Conservation (phyloP, 345 rosid species). For the Chamaenerion angustifolium region DNA sequence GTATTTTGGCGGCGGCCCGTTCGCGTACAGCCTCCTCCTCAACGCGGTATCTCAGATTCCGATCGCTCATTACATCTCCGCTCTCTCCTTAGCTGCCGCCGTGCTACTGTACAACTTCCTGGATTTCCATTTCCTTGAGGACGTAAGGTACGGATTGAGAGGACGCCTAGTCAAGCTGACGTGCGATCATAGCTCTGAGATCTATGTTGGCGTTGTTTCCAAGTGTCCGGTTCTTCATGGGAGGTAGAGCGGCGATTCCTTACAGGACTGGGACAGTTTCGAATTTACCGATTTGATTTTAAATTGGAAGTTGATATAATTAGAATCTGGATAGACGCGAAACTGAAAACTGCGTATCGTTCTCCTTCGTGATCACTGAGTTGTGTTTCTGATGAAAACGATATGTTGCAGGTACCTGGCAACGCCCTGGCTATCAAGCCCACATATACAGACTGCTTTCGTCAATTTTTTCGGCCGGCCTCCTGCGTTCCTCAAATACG, state of each 20-base stretch:
- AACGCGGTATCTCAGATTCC: conserved; percentile 35
- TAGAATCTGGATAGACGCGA: neutral
- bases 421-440: conserved; percentile 75
- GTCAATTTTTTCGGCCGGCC: conserved; percentile 53
- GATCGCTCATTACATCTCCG: conserved; percentile 26
- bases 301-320: neutral
- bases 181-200: conserved; percentile 26
- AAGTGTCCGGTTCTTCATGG: conserved; percentile 45
- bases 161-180: conserved; percentile 29
- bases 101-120: conserved; percentile 42
- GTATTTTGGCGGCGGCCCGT: neutral
- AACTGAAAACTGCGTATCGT: too few species aligned
- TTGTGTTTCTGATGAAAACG: neutral
- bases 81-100: conserved; percentile 11
- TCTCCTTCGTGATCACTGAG: too few species aligned
- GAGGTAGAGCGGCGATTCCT: conserved; percentile 21
- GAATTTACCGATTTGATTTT: neutral
- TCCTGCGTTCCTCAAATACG: conserved; percentile 42
- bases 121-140: conserved; percentile 52
- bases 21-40: conserved; percentile 31
- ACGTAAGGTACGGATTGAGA: conserved; percentile 22
- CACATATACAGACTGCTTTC: conserved; percentile 58
- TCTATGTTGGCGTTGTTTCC: conserved; percentile 45
- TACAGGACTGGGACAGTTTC: neutral
- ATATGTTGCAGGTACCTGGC: conserved; percentile 33